phyloP scores from a whole-genome alignment of 306 rosid species.

The Astragalus glycyphyllos region DNA sequence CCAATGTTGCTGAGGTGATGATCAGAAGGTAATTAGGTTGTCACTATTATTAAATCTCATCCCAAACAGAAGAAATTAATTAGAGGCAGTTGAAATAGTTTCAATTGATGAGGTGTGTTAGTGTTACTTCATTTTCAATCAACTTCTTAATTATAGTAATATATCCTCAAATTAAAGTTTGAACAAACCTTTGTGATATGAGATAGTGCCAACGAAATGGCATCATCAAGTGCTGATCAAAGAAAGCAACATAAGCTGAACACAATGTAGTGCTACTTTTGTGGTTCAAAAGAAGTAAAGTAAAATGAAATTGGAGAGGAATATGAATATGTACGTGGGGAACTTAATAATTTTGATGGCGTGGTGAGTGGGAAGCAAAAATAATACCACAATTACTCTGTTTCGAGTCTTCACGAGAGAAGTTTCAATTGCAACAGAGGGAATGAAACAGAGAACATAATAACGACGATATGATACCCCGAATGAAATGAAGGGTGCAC shows the following conservation, averaged over 20 bases:
- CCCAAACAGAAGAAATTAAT: neutral
- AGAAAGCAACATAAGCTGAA: constrained; percentile 7
- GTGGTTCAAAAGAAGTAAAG: neutral
- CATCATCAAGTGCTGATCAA: constrained; percentile 15
- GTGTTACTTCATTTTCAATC: constrained; percentile 25
- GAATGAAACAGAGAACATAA: constrained; percentile 11
- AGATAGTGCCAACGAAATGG: neutral
- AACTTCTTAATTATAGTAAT: neutral
- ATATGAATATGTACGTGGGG: constrained; percentile 44
- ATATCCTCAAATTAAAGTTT: neutral
- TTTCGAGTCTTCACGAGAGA: constrained; percentile 15
- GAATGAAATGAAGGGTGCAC: constrained; percentile 16
- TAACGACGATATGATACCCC: neutral
- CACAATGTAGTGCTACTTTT: constrained; percentile 5
- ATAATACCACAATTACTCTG: constrained; percentile 39
- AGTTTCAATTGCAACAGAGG: constrained; percentile 29
- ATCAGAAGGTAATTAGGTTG: constrained; percentile 22
- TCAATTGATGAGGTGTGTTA: neutral
- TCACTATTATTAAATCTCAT: constrained; percentile 19
- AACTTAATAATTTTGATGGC: constrained; percentile 54
- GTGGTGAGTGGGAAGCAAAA: constrained; percentile 52
- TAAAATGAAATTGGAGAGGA: constrained; percentile 30
- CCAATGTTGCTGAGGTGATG: neutral
- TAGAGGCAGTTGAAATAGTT: constrained; percentile 11
- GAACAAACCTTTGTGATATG: neutral